Conservation (phyloP, 495 filamentous ascomycete genomes). For the Hyaloscypha finlandica region DNA sequence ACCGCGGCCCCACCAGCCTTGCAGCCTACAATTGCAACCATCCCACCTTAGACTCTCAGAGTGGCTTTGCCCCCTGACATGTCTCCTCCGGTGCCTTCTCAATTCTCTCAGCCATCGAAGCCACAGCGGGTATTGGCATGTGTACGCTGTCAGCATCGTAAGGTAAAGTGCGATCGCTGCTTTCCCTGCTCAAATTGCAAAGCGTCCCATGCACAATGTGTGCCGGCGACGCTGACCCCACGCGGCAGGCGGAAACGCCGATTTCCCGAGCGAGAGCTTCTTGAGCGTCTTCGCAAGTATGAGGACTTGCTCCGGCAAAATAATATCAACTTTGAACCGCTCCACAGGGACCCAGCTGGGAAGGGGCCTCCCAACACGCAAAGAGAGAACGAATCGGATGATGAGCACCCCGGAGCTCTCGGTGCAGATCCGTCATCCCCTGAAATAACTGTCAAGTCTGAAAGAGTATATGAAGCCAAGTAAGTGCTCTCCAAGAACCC, state of each 20-base stretch:
- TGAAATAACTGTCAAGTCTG: constrained; percentile 34
- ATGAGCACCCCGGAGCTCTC: constrained; percentile 21
- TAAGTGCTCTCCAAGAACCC: constrained; percentile 32
- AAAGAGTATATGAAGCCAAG: constrained; percentile 44
- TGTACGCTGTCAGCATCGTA: constrained; percentile 63
- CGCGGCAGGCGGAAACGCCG: constrained; percentile 60
- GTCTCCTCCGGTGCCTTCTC: constrained; percentile 16
- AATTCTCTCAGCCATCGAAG: constrained; percentile 29
- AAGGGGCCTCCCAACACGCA: constrained; percentile 24
- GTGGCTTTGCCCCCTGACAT: neutral
- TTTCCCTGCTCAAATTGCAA: constrained; percentile 65
- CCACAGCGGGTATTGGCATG: constrained; percentile 55
- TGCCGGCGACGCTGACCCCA: constrained; percentile 58
- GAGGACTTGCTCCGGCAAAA: constrained; percentile 53
- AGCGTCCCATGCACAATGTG: constrained; percentile 60
- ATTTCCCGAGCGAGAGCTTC: constrained; percentile 48
- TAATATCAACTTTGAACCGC: constrained; percentile 36
- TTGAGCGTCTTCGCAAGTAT: constrained; percentile 56
- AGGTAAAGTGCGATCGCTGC: constrained; percentile 66
- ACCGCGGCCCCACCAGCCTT: too few relatives aligned
- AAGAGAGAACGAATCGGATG: constrained; percentile 33
- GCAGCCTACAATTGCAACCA: too few relatives aligned
- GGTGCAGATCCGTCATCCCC: constrained; percentile 20
- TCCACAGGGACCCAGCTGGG: constrained; percentile 36
- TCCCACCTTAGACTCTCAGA: too few relatives aligned